These are phyloP conservation scores for Centaurea solstitialis DNA, from an alignment of 129 eudicot genomes.

Conservation along the genomic window DNA sequence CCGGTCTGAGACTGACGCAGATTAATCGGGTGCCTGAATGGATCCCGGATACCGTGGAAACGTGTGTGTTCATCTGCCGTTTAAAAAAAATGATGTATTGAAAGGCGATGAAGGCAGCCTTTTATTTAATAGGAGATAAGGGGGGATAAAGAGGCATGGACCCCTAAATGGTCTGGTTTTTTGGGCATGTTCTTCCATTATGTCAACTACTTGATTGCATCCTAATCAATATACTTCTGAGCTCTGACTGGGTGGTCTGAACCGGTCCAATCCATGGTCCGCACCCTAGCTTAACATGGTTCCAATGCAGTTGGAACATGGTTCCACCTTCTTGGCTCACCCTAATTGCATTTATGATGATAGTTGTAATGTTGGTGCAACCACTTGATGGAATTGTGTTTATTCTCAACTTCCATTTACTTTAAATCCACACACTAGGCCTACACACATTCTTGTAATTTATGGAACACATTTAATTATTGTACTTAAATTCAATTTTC, in stretches of 20 bases:
- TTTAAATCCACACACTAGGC: neutral
- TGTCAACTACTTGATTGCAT: conserved; percentile 29
- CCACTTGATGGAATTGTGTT: conserved; percentile 18
- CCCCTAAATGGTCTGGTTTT: conserved; percentile 31
- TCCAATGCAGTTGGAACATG: conserved; percentile 8
- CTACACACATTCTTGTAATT: neutral
- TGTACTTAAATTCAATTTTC: neutral
- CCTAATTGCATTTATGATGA: conserved; percentile 25
- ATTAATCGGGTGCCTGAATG: too few species aligned
- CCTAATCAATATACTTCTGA: conserved; percentile 16
- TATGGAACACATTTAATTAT: neutral
- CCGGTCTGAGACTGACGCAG: too few species aligned
- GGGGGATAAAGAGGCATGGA: conserved; percentile 35
- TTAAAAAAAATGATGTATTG: neutral
- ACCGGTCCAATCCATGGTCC: conserved; percentile 33
- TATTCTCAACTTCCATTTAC: conserved; percentile 6
- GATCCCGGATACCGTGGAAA: too few species aligned
- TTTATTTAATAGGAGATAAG: conserved; percentile 7
- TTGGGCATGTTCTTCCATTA: conserved; percentile 36
- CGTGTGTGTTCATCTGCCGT: too few species aligned
- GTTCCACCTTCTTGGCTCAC: conserved; percentile 24
- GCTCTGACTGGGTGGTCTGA: conserved; percentile 2
- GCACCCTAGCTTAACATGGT: conserved; percentile 17
- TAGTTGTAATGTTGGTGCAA: conserved; percentile 27
- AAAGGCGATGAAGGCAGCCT: neutral